Evolutionary conservation across 345 rosid species (phyloP), one percentile per base, ranked within the genome.

Genomic region (Combretum micranthum): DNA sequence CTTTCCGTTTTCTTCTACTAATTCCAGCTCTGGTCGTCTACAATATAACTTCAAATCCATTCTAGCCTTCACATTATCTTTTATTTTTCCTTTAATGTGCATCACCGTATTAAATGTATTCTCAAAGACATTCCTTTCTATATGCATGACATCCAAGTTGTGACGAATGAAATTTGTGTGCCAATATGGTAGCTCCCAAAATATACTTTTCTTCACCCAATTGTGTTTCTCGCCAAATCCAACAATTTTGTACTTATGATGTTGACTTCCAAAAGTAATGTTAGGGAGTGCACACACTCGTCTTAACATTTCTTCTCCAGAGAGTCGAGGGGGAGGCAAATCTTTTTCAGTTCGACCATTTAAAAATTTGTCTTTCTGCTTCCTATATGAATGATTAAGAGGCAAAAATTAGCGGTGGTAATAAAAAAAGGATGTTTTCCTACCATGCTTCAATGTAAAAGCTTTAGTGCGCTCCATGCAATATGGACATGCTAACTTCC

Each of bases 101-200:
- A 63, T 6, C 0, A 69, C 0, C 0, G 65, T 59, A 2, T 55
- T 50, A 3, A 69, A 6, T 0, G 53, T 7, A 59, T 44, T 69
- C 13, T 59, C 57, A 25, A 20, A 63, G 0, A 69, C 10, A 25
- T 54, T 69, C 3, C 54, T 63, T 20, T 63, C 64, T 3, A 59
- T 53, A 5, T 63, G 61, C 44, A 64, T 63, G 1, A 21, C 56
- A 54, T 69, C 56, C 9, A 68, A 49, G 15, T 47, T 50, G 10
- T 47, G 44, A 7, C 23, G 26, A 12, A 61, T 17, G 10, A 52
- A 7, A 0, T 17, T 16, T 4, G 21, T 15, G 1, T 20, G 19
- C 50, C 44, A 64, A 47, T 48, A 56, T 2, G 55, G 56, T 0
- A 55, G 20, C 1, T 52, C 20, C 44, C 15, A 50, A n/a, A 61